phyloP scores from a whole-genome alignment of 805 yeast genomes.

The Candida boidinii region DNA sequence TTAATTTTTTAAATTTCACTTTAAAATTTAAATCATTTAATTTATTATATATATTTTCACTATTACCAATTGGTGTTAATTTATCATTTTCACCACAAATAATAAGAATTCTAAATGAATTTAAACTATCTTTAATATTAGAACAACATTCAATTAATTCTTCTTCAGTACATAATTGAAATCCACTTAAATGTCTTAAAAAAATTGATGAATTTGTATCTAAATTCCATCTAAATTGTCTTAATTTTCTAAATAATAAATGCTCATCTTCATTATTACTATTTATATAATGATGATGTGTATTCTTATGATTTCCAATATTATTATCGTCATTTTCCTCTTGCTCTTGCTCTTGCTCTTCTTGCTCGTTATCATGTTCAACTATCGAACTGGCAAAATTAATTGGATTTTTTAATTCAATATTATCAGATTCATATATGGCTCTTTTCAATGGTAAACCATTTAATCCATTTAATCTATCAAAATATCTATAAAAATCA shows the following conservation, averaged over 20 bases:
- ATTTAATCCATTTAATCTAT: constrained; percentile 52
- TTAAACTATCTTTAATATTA: constrained; percentile 25
- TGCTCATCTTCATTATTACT: constrained; percentile 13
- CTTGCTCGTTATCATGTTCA: too few species aligned
- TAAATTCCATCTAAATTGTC: constrained; percentile 66
- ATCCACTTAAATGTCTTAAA: constrained; percentile 44
- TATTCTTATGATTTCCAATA: too few species aligned
- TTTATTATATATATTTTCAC: constrained; percentile 23
- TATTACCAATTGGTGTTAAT: constrained; percentile 37
- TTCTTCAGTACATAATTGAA: constrained; percentile 30
- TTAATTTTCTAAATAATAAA: constrained; percentile 32
- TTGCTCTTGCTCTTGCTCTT: too few species aligned
- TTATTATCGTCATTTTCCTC: neutral
- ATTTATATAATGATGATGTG: too few species aligned
- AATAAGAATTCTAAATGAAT: constrained; percentile 37
- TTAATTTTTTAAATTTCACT: constrained; percentile 28
- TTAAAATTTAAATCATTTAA: constrained; percentile 21
- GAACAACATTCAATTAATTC: constrained; percentile 36
- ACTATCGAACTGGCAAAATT: too few species aligned
- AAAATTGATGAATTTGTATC: constrained; percentile 50
- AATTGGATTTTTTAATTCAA: constrained; percentile 2
- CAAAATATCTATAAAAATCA: constrained; percentile 46
- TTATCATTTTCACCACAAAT: constrained; percentile 52
- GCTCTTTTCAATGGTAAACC: constrained; percentile 56
- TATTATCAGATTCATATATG: too few species aligned